Percentiles rank a stretch among this genome's conserved stretches.
These are phyloP conservation scores for Eimeria praecox DNA, from an alignment of 169 alveolate species.

Conservation along the genomic window DNA sequence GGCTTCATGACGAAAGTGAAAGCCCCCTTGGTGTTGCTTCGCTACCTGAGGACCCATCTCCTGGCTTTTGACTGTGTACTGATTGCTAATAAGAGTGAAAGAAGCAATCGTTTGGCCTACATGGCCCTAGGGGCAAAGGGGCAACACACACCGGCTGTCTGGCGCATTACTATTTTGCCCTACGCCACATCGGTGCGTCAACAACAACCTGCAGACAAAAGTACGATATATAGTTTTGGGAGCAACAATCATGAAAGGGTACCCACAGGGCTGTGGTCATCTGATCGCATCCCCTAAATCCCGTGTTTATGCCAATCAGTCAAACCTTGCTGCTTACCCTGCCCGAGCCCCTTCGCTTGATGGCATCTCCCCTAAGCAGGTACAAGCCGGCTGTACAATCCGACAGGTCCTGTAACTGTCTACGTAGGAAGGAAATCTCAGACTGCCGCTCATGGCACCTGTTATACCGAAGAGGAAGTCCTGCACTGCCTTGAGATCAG, in stretches of 20 bases:
- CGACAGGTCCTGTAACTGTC: background rate
- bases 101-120: background rate
- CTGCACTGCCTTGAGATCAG: background rate
- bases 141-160: background rate
- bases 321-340: background rate
- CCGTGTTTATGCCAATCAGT: background rate
- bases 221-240: too few species aligned
- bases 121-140: background rate
- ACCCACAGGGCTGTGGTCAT: too few species aligned
- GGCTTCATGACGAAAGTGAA: background rate
- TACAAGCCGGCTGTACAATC: background rate
- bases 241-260: too few species aligned
- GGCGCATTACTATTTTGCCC: background rate
- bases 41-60: background rate
- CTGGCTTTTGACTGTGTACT: background rate
- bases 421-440: background rate
- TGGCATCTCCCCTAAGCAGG: background rate
- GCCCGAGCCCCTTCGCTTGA: background rate
- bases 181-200: background rate
- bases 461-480: background rate
- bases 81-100: background rate
- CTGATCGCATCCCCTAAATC: too few species aligned
- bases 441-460: background rate
- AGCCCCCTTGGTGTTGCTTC: background rate
- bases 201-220: background rate